These are phyloP conservation scores for Musa itinerans DNA, from an alignment of 176 grass and related monocot genomes.

Conservation along the genomic window DNA sequence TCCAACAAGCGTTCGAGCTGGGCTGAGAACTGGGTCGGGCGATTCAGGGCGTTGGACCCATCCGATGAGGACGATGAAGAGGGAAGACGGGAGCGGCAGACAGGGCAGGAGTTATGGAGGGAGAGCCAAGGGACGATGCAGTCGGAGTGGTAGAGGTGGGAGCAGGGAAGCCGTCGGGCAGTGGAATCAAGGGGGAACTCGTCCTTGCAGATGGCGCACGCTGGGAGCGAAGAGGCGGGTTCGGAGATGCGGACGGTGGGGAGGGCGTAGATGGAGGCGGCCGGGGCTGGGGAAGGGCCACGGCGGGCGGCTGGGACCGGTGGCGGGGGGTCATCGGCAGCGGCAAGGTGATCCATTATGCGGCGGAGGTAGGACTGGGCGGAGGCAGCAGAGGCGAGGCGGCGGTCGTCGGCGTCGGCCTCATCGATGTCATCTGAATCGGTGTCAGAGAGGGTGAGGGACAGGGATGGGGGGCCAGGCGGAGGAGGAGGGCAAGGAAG, in stretches of 20 bases:
- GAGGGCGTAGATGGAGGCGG: conserved; percentile 49
- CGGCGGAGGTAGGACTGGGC: conserved; percentile 24
- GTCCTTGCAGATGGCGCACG: conserved; percentile 78
- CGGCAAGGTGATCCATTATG: conserved; percentile 13
- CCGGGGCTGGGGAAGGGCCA: conserved; percentile 37
- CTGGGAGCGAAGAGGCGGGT: background rate
- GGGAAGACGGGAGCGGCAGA: conserved; percentile 67
- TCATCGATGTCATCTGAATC: conserved; percentile 12
- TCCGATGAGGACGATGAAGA: background rate
- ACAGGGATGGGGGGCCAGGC: conserved; percentile 4
- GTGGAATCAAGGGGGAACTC: conserved; percentile 40
- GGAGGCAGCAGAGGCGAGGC: conserved; percentile 3
- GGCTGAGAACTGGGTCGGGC: background rate
- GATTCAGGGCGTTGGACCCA: background rate
- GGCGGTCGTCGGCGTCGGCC: conserved; percentile 5
- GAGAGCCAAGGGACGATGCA: conserved; percentile 78
- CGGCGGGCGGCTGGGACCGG: background rate
- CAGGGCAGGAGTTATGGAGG: conserved; percentile 79
- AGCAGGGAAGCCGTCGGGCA: conserved; percentile 58
- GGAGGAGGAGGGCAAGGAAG: background rate
- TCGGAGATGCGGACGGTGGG: conserved; percentile 57
- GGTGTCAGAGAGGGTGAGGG: conserved; percentile 21
- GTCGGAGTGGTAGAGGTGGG: conserved; percentile 69
- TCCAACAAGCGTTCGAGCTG: background rate
- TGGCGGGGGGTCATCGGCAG: conserved; percentile 10